Conservation (phyloP, 805 yeast genomes). For the Kluyveromyces wickerhamii region DNA sequence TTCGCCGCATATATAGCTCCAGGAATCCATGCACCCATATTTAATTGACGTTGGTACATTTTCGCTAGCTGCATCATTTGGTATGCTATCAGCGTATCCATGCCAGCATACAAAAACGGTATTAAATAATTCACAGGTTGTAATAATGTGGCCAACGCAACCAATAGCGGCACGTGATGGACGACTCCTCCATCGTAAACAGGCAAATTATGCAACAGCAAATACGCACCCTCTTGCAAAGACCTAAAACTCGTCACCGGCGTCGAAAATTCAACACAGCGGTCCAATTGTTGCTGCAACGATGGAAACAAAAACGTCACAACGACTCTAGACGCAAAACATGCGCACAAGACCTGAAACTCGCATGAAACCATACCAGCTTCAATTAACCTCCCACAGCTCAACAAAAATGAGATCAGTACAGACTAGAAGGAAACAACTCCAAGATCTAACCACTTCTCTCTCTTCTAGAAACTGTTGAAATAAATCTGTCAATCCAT, state of each 20-base stretch:
- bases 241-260: conserved; percentile 35
- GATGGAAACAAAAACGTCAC: conserved; percentile 20
- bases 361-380: conserved; percentile 6
- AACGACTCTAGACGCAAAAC: conserved; percentile 16
- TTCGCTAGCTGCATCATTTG: conserved; percentile 43
- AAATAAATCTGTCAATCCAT: no score
- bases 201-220: conserved; percentile 46
- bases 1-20: conserved; percentile 67
- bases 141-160: conserved; percentile 31
- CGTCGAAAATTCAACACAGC: conserved; percentile 28
- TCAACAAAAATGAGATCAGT: no score
- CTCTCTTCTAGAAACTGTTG: no score
- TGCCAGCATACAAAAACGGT: conserved; percentile 41
- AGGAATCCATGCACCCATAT: conserved; percentile 36
- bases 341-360: conserved; percentile 12
- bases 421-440: no score
- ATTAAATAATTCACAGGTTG: conserved; percentile 7
- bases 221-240: conserved; percentile 59
- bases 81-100: conserved; percentile 53
- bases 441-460: no score
- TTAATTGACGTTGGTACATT: conserved; percentile 12
- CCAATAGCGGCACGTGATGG: conserved; percentile 75
- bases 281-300: conserved; percentile 21
- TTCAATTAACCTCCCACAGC: background rate
- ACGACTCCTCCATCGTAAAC: conserved; percentile 81